Base-by-base conservation (phyloP, 371 early-diverging fungal genomes). In the Smittium culicis region DNA sequence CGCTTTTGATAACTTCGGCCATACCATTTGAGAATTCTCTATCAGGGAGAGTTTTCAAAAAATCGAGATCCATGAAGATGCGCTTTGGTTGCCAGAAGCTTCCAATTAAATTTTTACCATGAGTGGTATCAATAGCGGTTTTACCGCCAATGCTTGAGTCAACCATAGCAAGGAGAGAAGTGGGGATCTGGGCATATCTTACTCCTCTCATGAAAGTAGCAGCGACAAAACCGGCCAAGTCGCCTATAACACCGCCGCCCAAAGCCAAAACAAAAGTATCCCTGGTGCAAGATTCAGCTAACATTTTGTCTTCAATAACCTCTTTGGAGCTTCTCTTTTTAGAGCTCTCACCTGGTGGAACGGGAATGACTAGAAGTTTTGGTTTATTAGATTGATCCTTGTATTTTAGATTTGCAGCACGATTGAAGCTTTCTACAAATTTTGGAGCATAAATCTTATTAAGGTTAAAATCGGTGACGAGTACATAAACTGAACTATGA, bases 1-100 rank as follows among this genome's bases (percentile, higher is more conserved):
- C 96, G 0, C 95, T 95, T 84, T 98, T 98, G 77, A 98, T 88
- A 45, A 96, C 88, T 79, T 98, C 98, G 3, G 95, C 98, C 90
- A 98, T 89, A 31, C 98, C 98, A 74, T 96, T 96, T 20, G 88
- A 82, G 75, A 96, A 93, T 76, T 98, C 94, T 65, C 98, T 86
- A 57, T 84, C 83, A 1, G 96, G 96, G 66, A 98, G 79, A 1
- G 96, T 95, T 68, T 82, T 76, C 60, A 98, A 81, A 67, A 91
- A 90, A 32, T 81, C 74, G 54, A 93, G 74, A 79, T 96, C 96
- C 74, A 95, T 92, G 73, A 85, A 96, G 66, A 95, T 88, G 60
- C 91, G 86, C 74, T 86, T 81, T 8, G 98, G 98, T 74, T 96
- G 98, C 88, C 95, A 94, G 78, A 98, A 98, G 24, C 94, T 88